Percentiles rank a stretch among this genome's conserved stretches.
phyloP scores from a whole-genome alignment of 2,329 filamentous ascomycete genomes.

The Calonectria ilicicola region DNA sequence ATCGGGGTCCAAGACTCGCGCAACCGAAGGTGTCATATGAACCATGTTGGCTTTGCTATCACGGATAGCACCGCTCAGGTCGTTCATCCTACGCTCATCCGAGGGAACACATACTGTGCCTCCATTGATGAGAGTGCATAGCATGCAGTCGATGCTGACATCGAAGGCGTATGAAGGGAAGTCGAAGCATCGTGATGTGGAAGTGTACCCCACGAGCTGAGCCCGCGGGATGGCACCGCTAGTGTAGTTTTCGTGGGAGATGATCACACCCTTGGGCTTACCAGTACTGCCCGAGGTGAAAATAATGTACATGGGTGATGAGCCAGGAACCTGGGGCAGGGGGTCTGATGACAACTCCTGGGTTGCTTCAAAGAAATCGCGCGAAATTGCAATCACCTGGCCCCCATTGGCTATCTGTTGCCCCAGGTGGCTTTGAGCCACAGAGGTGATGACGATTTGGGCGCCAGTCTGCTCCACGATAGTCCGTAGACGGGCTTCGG shows the following conservation, averaged over 20 bases:
- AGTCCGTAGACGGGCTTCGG: slow-evolving; percentile 34
- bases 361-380: slow-evolving; percentile 27
- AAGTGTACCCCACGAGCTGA: slow-evolving; percentile 54
- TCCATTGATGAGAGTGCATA: slow-evolving; percentile 62
- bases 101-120: slow-evolving; percentile 67
- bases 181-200: slow-evolving; percentile 57
- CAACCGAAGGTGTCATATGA: slow-evolving; percentile 62
- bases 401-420: slow-evolving; percentile 30
- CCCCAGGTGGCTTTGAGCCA: not conserved
- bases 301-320: slow-evolving; percentile 66
- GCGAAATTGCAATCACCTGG: slow-evolving; percentile 33
- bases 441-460: slow-evolving; percentile 34
- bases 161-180: slow-evolving; percentile 66
- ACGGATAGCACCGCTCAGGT: slow-evolving; percentile 58
- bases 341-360: slow-evolving; percentile 17
- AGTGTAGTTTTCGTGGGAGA: slow-evolving; percentile 60
- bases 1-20: slow-evolving; percentile 57
- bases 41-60: slow-evolving; percentile 59
- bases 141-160: slow-evolving; percentile 65
- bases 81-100: slow-evolving; percentile 64
- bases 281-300: slow-evolving; percentile 76
- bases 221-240: slow-evolving; percentile 48
- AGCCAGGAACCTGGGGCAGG: slow-evolving; percentile 44
- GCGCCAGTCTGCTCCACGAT: slow-evolving; percentile 37
- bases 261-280: slow-evolving; percentile 71